Evolutionary conservation across 1,284 basidiomycete genomes (phyloP).

Genomic region (Rhodofomes roseus): DNA sequence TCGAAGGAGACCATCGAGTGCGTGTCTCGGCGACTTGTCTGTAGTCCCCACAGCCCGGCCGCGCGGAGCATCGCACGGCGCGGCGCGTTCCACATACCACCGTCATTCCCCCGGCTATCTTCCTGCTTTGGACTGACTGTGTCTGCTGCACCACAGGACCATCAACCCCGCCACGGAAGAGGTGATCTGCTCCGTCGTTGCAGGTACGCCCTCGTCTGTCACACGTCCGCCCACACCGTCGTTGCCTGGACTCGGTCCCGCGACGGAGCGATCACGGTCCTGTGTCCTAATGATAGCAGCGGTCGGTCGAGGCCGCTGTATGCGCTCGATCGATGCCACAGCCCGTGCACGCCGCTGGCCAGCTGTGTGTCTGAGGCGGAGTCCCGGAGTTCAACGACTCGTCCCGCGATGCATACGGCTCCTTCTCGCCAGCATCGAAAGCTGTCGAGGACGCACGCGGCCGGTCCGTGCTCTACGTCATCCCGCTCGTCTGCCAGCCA

Average conservation of each 20-base stretch:
- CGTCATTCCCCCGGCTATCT: slow-evolving; percentile 1
- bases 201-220: slow-evolving; percentile 44
- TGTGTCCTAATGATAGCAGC: not conserved
- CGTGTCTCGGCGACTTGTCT: slow-evolving; percentile 20
- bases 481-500: too few species aligned
- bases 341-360: too few species aligned
- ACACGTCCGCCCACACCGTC: not conserved
- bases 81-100: not conserved
- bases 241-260: not conserved
- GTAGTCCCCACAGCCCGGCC: not conserved
- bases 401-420: too few species aligned
- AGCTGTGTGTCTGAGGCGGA: too few species aligned
- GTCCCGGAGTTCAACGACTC: too few species aligned
- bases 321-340: not conserved
- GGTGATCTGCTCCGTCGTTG: slow-evolving; percentile 59
- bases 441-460: too few species aligned
- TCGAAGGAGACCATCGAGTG: slow-evolving; percentile 58
- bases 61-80: not conserved
- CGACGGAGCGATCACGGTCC: not conserved
- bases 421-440: too few species aligned
- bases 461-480: too few species aligned
- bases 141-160: slow-evolving; percentile 35
- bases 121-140: not conserved
- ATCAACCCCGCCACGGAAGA: slow-evolving; percentile 78
- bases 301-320: not conserved